Conservation (phyloP, 768 basidiomycete species). For the Auricularia cornea region DNA sequence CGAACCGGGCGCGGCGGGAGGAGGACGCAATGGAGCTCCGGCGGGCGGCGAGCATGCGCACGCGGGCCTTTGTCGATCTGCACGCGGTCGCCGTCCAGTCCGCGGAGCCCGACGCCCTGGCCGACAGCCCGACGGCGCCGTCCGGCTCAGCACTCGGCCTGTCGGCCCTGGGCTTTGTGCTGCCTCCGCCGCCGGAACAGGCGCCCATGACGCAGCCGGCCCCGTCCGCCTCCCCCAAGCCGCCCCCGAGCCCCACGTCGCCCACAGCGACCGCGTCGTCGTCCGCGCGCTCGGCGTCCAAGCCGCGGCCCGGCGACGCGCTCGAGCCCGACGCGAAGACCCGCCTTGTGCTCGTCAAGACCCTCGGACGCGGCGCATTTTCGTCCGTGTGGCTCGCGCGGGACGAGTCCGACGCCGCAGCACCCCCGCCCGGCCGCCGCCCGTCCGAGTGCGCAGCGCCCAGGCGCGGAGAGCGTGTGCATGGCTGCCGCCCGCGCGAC, state of each 20-base stretch:
- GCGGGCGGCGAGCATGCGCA: background rate
- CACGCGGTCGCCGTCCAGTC: slow-evolving; percentile 1
- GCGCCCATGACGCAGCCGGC: background rate
- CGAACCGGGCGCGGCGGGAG: background rate
- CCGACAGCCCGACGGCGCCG: background rate
- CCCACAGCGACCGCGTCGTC: background rate
- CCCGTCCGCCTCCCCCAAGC: background rate
- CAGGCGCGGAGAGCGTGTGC: slow-evolving; percentile 16
- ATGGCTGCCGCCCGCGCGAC: slow-evolving; percentile 8
- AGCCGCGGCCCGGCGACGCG: background rate
- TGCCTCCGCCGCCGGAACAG: background rate
- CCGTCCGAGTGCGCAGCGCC: slow-evolving; percentile 9
- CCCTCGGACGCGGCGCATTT: slow-evolving; percentile 66
- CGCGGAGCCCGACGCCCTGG: background rate
- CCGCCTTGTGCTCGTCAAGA: slow-evolving; percentile 31
- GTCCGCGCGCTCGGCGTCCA: background rate
- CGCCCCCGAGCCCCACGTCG: background rate
- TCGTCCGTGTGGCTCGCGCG: slow-evolving; percentile 68
- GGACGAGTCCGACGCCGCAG: slow-evolving; percentile 23
- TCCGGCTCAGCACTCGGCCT: background rate
- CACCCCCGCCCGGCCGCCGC: background rate
- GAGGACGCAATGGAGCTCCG: background rate
- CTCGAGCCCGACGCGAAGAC: background rate
- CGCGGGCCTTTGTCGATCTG: background rate
- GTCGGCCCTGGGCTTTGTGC: background rate